phyloP scores from a whole-genome alignment of 495 filamentous ascomycete species.

The Aspergillus ostianus region DNA sequence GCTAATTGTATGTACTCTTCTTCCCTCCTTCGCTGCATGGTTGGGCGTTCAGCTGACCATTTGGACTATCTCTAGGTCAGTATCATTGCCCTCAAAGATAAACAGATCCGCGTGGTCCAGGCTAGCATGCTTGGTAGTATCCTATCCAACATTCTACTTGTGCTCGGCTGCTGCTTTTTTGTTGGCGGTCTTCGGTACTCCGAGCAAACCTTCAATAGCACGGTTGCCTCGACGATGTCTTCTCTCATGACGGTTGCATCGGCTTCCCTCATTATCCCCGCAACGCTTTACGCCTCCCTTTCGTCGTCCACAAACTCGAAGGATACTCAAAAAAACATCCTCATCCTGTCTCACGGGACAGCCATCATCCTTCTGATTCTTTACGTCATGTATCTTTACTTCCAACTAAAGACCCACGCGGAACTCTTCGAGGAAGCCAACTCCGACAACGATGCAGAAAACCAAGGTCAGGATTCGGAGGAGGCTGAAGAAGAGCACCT shows the following conservation, averaged over 20 bases:
- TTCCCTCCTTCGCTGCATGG: slow-evolving; percentile 12
- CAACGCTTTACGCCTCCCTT: slow-evolving; percentile 67
- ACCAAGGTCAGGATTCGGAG: slow-evolving; percentile 31
- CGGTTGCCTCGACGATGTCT: slow-evolving; percentile 92
- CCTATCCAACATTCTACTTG: slow-evolving; percentile 90
- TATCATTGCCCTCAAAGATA: slow-evolving; percentile 81
- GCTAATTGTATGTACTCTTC: slow-evolving; percentile 69
- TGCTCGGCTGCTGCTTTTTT: slow-evolving; percentile 96
- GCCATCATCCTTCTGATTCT: slow-evolving; percentile 84
- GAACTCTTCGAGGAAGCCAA: slow-evolving; percentile 72
- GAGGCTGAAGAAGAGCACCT: slow-evolving; percentile 58
- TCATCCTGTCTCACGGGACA: slow-evolving; percentile 85
- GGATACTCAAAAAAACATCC: slow-evolving; percentile 52
- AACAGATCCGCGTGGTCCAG: slow-evolving; percentile 92
- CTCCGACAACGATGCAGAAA: slow-evolving; percentile 27
- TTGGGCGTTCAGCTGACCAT: slow-evolving; percentile 11
- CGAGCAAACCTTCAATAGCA: slow-evolving; percentile 79
- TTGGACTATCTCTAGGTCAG: slow-evolving; percentile 64
- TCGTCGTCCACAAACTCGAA: slow-evolving; percentile 21
- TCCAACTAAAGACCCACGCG: slow-evolving; percentile 83
- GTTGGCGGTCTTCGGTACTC: slow-evolving; percentile 68
- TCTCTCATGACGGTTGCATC: slow-evolving; percentile 92
- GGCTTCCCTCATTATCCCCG: slow-evolving; percentile 90
- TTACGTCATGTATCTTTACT: slow-evolving; percentile 87
- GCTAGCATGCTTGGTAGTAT: slow-evolving; percentile 97